These are phyloP conservation scores for Triticum turgidum DNA, from an alignment of 176 grass and related monocot genomes.

Conservation along the genomic window DNA sequence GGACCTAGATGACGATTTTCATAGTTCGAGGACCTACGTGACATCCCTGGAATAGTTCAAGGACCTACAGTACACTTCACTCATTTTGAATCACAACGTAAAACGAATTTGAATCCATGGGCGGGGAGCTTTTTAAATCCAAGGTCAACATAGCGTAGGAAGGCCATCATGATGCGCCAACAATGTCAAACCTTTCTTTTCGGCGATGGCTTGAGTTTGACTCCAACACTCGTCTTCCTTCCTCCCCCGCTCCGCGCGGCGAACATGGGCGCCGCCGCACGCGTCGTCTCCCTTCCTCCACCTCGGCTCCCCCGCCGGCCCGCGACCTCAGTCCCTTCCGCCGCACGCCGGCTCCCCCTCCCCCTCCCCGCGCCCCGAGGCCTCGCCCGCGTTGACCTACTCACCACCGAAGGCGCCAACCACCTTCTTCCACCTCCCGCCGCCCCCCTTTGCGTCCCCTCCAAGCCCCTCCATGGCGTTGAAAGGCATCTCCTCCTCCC, in stretches of 20 bases:
- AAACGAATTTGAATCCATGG: too few relatives aligned
- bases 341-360: conserved; percentile 31
- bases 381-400: conserved; percentile 37
- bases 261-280: conserved; percentile 16
- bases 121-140: too few relatives aligned
- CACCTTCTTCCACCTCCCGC: background rate
- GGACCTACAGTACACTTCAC: too few relatives aligned
- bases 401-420: background rate
- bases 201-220: conserved; percentile 34
- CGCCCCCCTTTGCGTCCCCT: conserved; percentile 42
- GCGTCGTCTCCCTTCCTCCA: background rate
- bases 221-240: conserved; percentile 36
- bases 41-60: too few relatives aligned
- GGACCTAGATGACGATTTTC: too few relatives aligned
- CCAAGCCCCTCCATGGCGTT: conserved; percentile 53
- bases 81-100: too few relatives aligned
- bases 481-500: conserved; percentile 45
- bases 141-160: background rate
- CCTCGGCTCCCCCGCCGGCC: conserved; percentile 22
- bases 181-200: conserved; percentile 9
- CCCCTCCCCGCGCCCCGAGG: conserved; percentile 44
- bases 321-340: conserved; percentile 45
- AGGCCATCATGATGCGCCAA: background rate
- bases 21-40: too few relatives aligned
- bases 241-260: background rate